Conservation (phyloP, 148 eudicot genomes). For the Diospyros kaki region DNA sequence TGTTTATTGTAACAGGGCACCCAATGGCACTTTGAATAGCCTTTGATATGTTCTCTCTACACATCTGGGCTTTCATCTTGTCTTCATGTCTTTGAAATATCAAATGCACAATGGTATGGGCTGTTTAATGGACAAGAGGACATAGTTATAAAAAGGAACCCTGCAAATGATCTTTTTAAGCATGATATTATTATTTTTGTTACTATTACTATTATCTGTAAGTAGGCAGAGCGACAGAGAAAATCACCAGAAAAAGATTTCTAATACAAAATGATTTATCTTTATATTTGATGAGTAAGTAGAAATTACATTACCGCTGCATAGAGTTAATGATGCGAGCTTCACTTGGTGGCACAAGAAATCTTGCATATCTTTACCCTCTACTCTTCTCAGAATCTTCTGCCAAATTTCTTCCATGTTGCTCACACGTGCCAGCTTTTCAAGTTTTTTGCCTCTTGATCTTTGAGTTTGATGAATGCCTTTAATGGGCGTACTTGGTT, state of each 20-base stretch:
- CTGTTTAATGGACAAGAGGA: constrained; percentile 1
- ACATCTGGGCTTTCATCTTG: constrained; percentile 24
- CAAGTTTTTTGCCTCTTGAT: constrained; percentile 6
- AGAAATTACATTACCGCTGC: constrained; percentile 18
- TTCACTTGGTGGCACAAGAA: constrained; percentile 22
- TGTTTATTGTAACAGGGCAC: constrained; percentile 17
- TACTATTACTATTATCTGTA: too few species aligned
- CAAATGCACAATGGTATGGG: constrained; percentile 18
- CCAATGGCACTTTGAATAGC: constrained; percentile 18
- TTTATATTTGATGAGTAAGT: background rate
- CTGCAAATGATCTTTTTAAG: too few species aligned
- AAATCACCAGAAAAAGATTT: background rate
- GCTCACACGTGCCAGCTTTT: constrained; percentile 4
- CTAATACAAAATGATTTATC: background rate
- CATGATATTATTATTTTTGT: too few species aligned
- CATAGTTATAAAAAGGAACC: background rate
- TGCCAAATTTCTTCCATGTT: constrained; percentile 23
- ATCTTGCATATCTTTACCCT: constrained; percentile 11
- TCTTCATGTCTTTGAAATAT: constrained; percentile 21
- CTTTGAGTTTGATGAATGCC: background rate
- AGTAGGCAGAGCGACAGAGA: too few species aligned
- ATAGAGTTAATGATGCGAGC: constrained; percentile 23
- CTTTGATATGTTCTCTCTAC: constrained; percentile 16
- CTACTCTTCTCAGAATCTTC: constrained; percentile 13
- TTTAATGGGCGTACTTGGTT: constrained; percentile 4